A percentile compares a stretch with the other conserved stretches of the same genome.
Conservation (phyloP, 306 rosid genomes). For the Urtica urens region DNA sequence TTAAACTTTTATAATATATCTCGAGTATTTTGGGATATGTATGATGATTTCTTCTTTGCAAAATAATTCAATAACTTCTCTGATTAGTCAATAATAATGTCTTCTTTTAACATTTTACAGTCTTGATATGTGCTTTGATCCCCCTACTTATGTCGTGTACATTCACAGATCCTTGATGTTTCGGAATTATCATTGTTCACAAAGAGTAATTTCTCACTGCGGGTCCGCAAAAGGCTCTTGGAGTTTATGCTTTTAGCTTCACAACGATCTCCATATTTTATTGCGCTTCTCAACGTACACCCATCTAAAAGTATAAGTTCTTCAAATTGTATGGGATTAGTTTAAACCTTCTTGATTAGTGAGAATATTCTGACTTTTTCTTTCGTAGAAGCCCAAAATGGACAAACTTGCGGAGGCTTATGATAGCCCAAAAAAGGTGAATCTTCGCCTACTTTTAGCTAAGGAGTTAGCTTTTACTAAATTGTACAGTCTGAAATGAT, state of each 20-base stretch:
- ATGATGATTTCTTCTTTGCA: neutral
- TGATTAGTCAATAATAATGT: no score
- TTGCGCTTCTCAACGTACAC: slow-evolving; percentile 77
- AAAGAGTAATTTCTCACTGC: no score
- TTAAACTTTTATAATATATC: no score
- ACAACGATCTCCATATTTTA: slow-evolving; percentile 68
- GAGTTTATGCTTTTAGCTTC: slow-evolving; percentile 83
- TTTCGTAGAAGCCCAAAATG: slow-evolving; percentile 84
- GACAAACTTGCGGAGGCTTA: slow-evolving; percentile 84
- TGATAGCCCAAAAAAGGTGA: slow-evolving; percentile 76
- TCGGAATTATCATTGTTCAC: no score
- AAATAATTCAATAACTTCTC: slow-evolving; percentile 2
- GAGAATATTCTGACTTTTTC: slow-evolving; percentile 6
- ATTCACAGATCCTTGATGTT: neutral
- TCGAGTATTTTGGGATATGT: neutral
- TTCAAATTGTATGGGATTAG: neutral
- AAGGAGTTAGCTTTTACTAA: no score
- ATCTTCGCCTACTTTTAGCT: no score
- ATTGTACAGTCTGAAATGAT: slow-evolving; percentile 14
- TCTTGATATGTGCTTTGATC: slow-evolving; percentile 82
- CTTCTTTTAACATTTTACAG: slow-evolving; percentile 37
- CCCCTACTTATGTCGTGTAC: slow-evolving; percentile 65
- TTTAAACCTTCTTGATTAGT: neutral
- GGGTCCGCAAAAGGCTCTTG: slow-evolving; percentile 76
- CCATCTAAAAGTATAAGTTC: neutral